A percentile compares a stretch with the other conserved stretches of the same genome.
Evolutionary conservation across 306 rosid species (phyloP).

Genomic region (Hippophae rhamnoides): DNA sequence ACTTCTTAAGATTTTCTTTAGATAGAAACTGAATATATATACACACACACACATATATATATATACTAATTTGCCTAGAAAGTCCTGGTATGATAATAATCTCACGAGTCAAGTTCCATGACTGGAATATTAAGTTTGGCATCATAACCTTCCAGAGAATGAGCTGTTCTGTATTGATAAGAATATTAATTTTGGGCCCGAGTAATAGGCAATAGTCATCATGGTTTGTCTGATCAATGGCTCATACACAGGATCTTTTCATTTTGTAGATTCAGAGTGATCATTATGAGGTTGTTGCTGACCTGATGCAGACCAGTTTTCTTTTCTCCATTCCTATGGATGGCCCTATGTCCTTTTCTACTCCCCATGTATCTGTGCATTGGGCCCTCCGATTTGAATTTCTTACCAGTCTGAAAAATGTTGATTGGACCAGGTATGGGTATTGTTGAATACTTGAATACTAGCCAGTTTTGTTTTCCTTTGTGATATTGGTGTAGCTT

Average conservation of each 20-base stretch:
- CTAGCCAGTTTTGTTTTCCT: background rate
- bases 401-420: slow-evolving; percentile 76
- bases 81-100: background rate
- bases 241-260: background rate
- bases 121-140: background rate
- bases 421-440: slow-evolving; percentile 75
- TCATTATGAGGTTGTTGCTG: slow-evolving; percentile 93
- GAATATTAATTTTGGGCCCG: background rate
- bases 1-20: background rate
- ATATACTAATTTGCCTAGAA: background rate
- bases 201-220: background rate
- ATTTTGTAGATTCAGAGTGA: slow-evolving; percentile 84
- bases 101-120: background rate
- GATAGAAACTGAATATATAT: background rate
- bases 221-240: too few relatives aligned
- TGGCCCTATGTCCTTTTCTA: slow-evolving; percentile 97
- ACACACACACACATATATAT: background rate
- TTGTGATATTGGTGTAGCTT: background rate
- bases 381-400: slow-evolving; percentile 98
- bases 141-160: background rate
- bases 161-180: background rate
- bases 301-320: slow-evolving; percentile 88
- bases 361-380: slow-evolving; percentile 82
- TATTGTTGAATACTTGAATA: slow-evolving; percentile 1
- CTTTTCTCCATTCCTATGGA: slow-evolving; percentile 96